These are phyloP conservation scores for Nothophoma quercina DNA, from an alignment of 2,329 filamentous ascomycete species.

Conservation along the genomic window DNA sequence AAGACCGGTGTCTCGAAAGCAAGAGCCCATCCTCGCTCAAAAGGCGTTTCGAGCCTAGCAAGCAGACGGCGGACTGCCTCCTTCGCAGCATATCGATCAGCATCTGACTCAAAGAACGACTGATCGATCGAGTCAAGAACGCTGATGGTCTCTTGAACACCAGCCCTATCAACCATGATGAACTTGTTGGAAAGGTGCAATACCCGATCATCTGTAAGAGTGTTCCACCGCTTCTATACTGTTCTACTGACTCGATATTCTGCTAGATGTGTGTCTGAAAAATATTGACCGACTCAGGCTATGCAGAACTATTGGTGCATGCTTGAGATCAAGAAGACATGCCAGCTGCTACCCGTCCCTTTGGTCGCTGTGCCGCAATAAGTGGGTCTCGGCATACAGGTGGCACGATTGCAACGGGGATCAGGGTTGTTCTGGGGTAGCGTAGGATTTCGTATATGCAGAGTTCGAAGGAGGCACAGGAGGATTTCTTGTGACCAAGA, in stretches of 20 bases:
- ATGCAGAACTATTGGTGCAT: background rate
- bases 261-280: background rate
- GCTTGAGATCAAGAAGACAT: background rate
- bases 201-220: background rate
- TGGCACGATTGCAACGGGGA: background rate
- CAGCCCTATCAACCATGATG: background rate
- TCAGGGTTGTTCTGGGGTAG: background rate
- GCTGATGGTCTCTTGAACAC: background rate
- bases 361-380: background rate
- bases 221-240: background rate
- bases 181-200: no score
- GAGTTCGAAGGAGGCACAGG: no score
- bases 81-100: conserved; percentile 13
- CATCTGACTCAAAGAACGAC: conserved; percentile 4
- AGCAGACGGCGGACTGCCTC: conserved; percentile 16
- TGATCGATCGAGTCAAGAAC: conserved; percentile 1
- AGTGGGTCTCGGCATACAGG: background rate
- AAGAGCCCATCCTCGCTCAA: conserved; percentile 11
- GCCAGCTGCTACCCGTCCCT: background rate
- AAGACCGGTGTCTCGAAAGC: conserved; percentile 13
- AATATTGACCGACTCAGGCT: background rate
- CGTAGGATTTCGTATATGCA: conserved; percentile 2
- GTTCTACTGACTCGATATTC: background rate
- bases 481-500: no score
- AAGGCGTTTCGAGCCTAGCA: conserved; percentile 13